Percentiles rank a stretch among this genome's conserved stretches.
Evolutionary conservation across 768 basidiomycete species (phyloP).

Genomic region (Kwoniella sp.): DNA sequence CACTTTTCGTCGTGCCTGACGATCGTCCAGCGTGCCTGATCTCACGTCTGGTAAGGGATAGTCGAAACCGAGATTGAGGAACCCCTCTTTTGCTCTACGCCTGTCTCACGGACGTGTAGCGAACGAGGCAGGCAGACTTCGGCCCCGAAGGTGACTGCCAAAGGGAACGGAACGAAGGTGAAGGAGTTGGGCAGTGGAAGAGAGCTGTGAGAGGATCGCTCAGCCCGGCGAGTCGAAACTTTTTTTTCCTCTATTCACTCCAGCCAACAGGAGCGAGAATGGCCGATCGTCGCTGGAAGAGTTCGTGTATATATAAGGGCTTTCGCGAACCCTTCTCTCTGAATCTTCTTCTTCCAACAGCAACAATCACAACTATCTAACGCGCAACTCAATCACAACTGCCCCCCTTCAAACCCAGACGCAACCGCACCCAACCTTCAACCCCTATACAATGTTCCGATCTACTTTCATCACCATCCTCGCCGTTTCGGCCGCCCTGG

Average conservation of each 20-base stretch:
- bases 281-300: background rate
- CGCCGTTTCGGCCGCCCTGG: slow-evolving; percentile 17
- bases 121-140: background rate
- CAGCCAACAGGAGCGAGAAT: too few relatives aligned
- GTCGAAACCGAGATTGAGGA: slow-evolving; percentile 1
- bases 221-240: too few relatives aligned
- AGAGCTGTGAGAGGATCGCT: too few relatives aligned
- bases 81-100: background rate
- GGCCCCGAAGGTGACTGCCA: background rate
- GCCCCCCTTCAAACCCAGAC: background rate
- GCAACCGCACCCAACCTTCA: too few relatives aligned
- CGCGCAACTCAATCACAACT: too few relatives aligned
- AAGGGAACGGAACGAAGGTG: background rate
- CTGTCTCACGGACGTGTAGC: background rate
- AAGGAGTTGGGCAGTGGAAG: too few relatives aligned
- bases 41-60: background rate
- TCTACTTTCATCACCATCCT: slow-evolving; percentile 13
- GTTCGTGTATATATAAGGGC: background rate
- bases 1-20: background rate
- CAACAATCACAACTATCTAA: background rate
- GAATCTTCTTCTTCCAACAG: background rate
- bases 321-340: background rate
- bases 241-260: background rate
- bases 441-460: slow-evolving; percentile 14
- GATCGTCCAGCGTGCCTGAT: background rate